Conservation (phyloP, 163 green algal genomes). For the Picocystis sp. region DNA sequence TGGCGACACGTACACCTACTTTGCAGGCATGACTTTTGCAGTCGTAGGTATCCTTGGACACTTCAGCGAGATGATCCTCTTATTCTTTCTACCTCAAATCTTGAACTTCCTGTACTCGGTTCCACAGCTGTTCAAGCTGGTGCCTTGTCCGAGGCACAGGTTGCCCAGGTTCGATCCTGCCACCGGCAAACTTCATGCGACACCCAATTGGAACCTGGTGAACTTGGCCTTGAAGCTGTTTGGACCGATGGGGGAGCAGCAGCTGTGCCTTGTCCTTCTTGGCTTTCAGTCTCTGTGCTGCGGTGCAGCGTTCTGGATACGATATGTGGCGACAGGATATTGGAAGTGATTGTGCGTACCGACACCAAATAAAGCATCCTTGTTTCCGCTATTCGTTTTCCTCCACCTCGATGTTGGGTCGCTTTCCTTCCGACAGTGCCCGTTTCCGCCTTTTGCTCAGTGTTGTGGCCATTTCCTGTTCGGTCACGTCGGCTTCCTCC, state of each 20-base stretch:
- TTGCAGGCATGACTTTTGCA: conserved; percentile 92
- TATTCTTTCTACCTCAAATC: conserved; percentile 91
- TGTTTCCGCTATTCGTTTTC: no score
- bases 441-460: no score
- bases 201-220: conserved; percentile 81
- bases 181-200: conserved; percentile 53
- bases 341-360: no score
- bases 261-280: conserved; percentile 58
- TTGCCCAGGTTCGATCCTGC: conserved; percentile 63
- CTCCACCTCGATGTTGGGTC: no score
- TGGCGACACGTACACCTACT: conserved; percentile 98
- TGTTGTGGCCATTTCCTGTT: no score
- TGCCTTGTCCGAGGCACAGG: conserved; percentile 81
- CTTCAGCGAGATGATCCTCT: conserved; percentile 88
- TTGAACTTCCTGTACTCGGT: conserved; percentile 97
- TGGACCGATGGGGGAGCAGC: conserved; percentile 51
- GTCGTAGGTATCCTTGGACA: conserved; percentile 94
- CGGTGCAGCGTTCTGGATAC: conserved; percentile 31
- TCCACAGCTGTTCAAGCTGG: conserved; percentile 80
- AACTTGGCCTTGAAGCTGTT: conserved; percentile 64
- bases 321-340: neutral
- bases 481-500: no score
- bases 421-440: no score
- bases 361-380: no score
- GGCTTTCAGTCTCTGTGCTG: conserved; percentile 55